Percentiles rank a stretch among this genome's conserved stretches.
phyloP scores from a whole-genome alignment of 371 early-diverging fungal genomes.

The Haplosporangium sp. region DNA sequence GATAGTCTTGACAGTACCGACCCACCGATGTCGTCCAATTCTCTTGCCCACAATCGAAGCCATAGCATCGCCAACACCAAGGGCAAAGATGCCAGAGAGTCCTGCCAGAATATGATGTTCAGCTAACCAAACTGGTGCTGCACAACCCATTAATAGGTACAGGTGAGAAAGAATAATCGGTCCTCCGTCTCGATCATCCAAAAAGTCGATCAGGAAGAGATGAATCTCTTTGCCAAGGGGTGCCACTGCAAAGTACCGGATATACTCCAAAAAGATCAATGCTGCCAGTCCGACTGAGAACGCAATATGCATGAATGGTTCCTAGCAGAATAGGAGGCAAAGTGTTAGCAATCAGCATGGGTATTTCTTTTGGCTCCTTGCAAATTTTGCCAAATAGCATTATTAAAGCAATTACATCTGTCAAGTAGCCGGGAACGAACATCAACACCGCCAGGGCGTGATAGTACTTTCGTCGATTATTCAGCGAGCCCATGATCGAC shows the following conservation, averaged over 20 bases:
- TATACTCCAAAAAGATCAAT: slow-evolving; percentile 82
- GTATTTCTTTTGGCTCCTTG: too few species aligned
- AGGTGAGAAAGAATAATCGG: slow-evolving; percentile 89
- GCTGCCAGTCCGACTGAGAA: slow-evolving; percentile 81
- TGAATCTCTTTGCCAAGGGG: slow-evolving; percentile 78
- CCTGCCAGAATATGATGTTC: slow-evolving; percentile 66
- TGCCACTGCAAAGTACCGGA: slow-evolving; percentile 81
- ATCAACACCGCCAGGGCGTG: slow-evolving; percentile 86
- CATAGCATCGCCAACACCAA: slow-evolving; percentile 91
- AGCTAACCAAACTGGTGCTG: slow-evolving; percentile 89
- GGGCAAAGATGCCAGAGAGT: slow-evolving; percentile 81
- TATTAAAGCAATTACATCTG: slow-evolving; percentile 67
- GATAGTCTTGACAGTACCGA: slow-evolving; percentile 81
- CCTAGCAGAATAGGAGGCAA: slow-evolving; percentile 55
- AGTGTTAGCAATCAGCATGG: too few species aligned
- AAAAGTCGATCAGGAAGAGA: slow-evolving; percentile 78
- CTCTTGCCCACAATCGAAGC: slow-evolving; percentile 88
- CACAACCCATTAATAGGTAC: slow-evolving; percentile 91
- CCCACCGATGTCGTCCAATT: slow-evolving; percentile 81
- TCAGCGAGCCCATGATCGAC: slow-evolving; percentile 64
- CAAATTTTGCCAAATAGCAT: slow-evolving; percentile 2
- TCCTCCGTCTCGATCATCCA: slow-evolving; percentile 85
- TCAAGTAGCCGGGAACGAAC: slow-evolving; percentile 86
- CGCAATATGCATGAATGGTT: slow-evolving; percentile 79
- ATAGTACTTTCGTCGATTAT: slow-evolving; percentile 86